These are phyloP conservation scores for Leccinum barrowsii DNA, from an alignment of 768 basidiomycete species.

Conservation along the genomic window DNA sequence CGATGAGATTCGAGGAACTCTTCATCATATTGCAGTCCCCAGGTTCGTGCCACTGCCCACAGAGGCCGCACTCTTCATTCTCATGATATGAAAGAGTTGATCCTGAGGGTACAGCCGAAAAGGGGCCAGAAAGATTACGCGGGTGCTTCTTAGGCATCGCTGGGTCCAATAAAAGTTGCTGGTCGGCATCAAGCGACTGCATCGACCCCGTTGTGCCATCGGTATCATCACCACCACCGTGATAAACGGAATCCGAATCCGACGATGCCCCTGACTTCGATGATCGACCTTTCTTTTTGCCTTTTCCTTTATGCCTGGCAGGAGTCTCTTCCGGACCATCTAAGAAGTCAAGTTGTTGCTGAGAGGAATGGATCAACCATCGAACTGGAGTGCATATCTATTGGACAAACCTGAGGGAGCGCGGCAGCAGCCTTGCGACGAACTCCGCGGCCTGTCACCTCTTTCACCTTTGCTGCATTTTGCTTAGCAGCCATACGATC, in stretches of 20 bases:
- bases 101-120: slow-evolving; percentile 2
- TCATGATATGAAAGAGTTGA: slow-evolving; percentile 4
- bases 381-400: not conserved
- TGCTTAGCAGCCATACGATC: slow-evolving; percentile 44
- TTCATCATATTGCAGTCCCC: slow-evolving; percentile 63
- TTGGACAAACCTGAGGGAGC: slow-evolving; percentile 33
- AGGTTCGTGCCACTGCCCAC: slow-evolving; percentile 49
- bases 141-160: slow-evolving; percentile 5
- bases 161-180: not conserved
- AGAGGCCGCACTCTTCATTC: slow-evolving; percentile 53
- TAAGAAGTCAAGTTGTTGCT: slow-evolving; percentile 33
- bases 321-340: slow-evolving; percentile 38
- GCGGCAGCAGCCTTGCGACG: slow-evolving; percentile 65
- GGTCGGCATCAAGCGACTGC: slow-evolving; percentile 4
- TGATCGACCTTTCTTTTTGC: slow-evolving; percentile 32
- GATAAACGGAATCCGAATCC: slow-evolving; percentile 35
- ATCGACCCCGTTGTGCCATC: slow-evolving; percentile 27
- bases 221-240: slow-evolving; percentile 17
- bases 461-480: slow-evolving; percentile 41
- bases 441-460: slow-evolving; percentile 67
- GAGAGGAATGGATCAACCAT: slow-evolving; percentile 2
- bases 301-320: slow-evolving; percentile 33
- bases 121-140: not conserved
- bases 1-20: slow-evolving; percentile 59
- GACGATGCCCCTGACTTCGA: slow-evolving; percentile 33